Base-by-base conservation (phyloP, 2,329 filamentous ascomycete species). In the Tolypocladium cylindrosporum region DNA sequence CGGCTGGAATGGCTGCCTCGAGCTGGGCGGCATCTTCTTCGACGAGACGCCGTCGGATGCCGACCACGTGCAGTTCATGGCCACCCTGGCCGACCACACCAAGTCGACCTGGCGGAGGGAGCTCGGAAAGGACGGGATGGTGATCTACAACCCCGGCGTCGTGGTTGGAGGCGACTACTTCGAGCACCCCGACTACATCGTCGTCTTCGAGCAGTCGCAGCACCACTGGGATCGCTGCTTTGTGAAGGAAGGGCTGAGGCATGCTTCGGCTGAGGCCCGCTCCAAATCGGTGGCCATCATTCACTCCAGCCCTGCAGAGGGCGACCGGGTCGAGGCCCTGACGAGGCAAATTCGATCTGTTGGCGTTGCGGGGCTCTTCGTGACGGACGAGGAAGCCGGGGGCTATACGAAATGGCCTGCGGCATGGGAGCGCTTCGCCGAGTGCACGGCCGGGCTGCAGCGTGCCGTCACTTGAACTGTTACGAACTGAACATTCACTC, bases 21-120 rank as follows among this genome's bases (percentile, higher is more conserved):
- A 72, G 27, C 67, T 80, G 62, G 70, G 71, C 56, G 77, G 76
- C 55, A 77, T 79, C 62, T 79, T 79, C 65, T 74, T 79, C 58
- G 77, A 79, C 60, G 76, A 80, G 66, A 74, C 72, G 48, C 76
- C 76, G 5, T 67, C 65, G 24, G 64, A 63, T 27, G 58, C 60
- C 16, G 51, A 54, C 19, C 55, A 62, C 54, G 59, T 60, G 27
- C 54, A 60, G 51, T 66, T 64, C 59, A 64, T 66, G 65, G 62
- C 66, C 19, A 55, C 60, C 27, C 51, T 69, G 53, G 59, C 65
- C 10, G 54, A 41, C 2, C 57, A 75, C 69, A 65, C 57, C 37
- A 56, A 56, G 36, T 39, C 51, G n/a, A 59, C 59, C 40, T 62
- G 63, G 59, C 36, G 52, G 10, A 53, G 43, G 24, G 58, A 61